Conservation (phyloP, 2,329 filamentous ascomycete genomes). For the Colletotrichum cereale region DNA sequence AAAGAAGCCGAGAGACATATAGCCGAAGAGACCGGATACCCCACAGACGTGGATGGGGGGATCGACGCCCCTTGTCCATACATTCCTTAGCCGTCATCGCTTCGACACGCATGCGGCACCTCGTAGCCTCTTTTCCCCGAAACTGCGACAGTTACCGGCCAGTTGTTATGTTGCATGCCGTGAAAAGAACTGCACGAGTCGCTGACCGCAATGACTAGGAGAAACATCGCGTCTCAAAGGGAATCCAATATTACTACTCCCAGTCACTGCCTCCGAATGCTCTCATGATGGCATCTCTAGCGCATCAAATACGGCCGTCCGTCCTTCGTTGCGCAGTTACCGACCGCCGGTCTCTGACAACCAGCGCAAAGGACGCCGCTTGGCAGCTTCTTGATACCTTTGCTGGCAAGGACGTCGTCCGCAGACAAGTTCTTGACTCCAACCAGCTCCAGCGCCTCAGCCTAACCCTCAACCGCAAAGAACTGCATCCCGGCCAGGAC, state of each 20-base stretch:
- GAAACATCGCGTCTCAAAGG: no score
- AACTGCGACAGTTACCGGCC: no score
- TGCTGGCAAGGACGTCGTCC: slow-evolving; percentile 44
- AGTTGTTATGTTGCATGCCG: background rate
- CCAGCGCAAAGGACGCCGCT: slow-evolving; percentile 44
- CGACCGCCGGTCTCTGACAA: background rate
- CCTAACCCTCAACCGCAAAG: slow-evolving; percentile 66
- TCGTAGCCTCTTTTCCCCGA: background rate
- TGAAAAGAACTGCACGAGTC: background rate
- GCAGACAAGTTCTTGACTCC: slow-evolving; percentile 66
- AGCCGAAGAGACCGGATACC: slow-evolving; percentile 16
- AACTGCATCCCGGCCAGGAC: slow-evolving; percentile 53
- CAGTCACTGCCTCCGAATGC: background rate
- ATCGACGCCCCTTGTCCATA: slow-evolving; percentile 1
- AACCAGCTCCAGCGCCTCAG: slow-evolving; percentile 74
- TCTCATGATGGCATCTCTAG: slow-evolving; percentile 8
- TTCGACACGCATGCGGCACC: background rate
- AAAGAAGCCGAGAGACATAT: slow-evolving; percentile 31
- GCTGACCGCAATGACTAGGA: no score
- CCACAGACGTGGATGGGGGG: slow-evolving; percentile 5
- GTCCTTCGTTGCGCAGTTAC: background rate
- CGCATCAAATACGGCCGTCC: slow-evolving; percentile 1
- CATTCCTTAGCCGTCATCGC: slow-evolving; percentile 5
- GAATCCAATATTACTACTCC: background rate
- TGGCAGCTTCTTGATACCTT: slow-evolving; percentile 50